phyloP scores from a whole-genome alignment of 2,329 filamentous ascomycete species.

The Fusarium sp. region DNA sequence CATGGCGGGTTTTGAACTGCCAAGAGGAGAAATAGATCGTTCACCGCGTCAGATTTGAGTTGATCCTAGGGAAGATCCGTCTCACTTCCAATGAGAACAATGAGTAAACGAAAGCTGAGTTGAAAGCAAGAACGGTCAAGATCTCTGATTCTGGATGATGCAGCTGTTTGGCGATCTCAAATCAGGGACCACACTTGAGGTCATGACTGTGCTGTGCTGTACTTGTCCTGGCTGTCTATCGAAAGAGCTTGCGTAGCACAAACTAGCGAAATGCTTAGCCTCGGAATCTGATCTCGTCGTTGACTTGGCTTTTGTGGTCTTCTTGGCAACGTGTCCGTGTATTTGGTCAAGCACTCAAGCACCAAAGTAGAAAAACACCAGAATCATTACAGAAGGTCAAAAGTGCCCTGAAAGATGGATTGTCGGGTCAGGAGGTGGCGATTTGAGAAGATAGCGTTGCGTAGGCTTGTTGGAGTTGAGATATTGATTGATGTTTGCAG shows the following conservation, averaged over 20 bases:
- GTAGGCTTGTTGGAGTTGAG: constrained; percentile 17
- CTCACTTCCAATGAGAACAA: constrained; percentile 2
- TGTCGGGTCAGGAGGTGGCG: constrained; percentile 30
- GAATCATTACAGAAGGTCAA: constrained; percentile 1
- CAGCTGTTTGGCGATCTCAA: neutral
- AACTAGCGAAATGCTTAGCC: constrained; percentile 20
- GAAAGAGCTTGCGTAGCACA: constrained; percentile 19
- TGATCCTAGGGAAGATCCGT: constrained; percentile 22
- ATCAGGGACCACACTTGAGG: constrained; percentile 1
- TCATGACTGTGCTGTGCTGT: constrained; percentile 1
- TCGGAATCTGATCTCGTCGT: constrained; percentile 7
- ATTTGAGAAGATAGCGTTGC: constrained; percentile 21
- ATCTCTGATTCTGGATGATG: neutral
- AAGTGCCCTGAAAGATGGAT: constrained; percentile 1
- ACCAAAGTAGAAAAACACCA: neutral
- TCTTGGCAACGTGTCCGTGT: constrained; percentile 13
- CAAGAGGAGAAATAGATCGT: constrained; percentile 19
- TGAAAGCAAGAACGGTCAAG: neutral
- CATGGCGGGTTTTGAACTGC: constrained; percentile 14
- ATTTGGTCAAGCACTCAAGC: neutral
- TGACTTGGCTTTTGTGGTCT: constrained; percentile 7
- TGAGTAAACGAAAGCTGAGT: neutral
- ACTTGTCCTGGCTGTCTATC: neutral
- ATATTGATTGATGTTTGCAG: constrained; percentile 32
- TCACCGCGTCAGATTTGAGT: constrained; percentile 1